Evolutionary conservation across 2,329 filamentous ascomycete species (phyloP), one percentile per base, ranked within the genome.

Genomic region (Cladosporium sphaerospermum): DNA sequence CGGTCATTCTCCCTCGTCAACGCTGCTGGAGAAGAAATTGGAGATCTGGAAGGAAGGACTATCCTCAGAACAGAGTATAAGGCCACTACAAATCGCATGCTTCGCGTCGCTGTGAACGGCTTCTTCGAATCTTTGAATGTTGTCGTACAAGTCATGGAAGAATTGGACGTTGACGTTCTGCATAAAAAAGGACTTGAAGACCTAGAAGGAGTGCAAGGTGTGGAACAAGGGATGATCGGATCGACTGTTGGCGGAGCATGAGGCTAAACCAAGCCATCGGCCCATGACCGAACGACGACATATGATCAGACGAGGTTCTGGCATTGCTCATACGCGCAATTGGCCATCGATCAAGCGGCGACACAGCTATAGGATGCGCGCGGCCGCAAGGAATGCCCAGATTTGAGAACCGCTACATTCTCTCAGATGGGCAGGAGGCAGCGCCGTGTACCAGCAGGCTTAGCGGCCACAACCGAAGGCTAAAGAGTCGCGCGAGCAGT

Each of bases 51-150:
- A 23, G 62, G 65, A 34, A 71, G 73, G 61, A 78, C 73, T 1
- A 71, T 91, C 4, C 75, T 97, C 45, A 77, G 79, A 56, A 86
- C 88, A 9, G 80, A 86, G 56, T 97, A 97, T 72, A 80, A 78
- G 52, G 93, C 93, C 1, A 89, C 89, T 0, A 97, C 93, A 16
- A 96, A 96, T 68, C 85, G 93, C 61, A 97, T 97, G 92, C 78
- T 99, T 54, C 85, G 93, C 42, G 93, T 99, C 2, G 88, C 92
- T 3, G 91, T 96, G 53, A 97, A 97, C 72, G 89, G 90, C 9
- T 96, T 96, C 71, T 90, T 97, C 78, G 92, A 97, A 64, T 95
- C 86, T 61, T 70, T 96, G 53, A 82, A 83, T 49, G 82, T 96
- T 4, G 85, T 96, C 1, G 70, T 96, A 40, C 88, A 90, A 52